phyloP scores from a whole-genome alignment of 179 eudicot species.

The Silene vulgaris region DNA sequence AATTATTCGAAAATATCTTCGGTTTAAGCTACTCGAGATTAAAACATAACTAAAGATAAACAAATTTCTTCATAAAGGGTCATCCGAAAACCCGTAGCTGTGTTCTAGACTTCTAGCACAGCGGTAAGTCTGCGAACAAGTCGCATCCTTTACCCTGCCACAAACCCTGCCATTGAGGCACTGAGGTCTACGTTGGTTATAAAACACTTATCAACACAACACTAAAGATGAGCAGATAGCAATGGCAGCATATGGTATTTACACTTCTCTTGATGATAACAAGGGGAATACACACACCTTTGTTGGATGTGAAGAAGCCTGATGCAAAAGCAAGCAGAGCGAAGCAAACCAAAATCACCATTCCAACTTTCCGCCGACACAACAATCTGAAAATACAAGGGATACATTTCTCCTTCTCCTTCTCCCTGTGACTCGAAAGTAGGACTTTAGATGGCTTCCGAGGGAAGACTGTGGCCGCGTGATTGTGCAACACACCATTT shows the following conservation, averaged over 20 bases:
- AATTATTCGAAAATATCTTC: neutral
- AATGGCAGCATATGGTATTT: neutral
- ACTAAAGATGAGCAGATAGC: neutral
- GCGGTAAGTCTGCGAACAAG: too few relatives aligned
- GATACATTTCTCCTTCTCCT: conserved; percentile 54
- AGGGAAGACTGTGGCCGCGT: conserved; percentile 32
- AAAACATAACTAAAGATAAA: conserved; percentile 7
- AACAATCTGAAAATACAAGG: conserved; percentile 44
- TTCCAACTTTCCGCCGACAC: conserved; percentile 53
- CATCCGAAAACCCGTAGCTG: too few relatives aligned
- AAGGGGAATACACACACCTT: conserved; percentile 45
- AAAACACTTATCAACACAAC: neutral
- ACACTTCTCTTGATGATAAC: neutral
- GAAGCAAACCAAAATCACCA: conserved; percentile 59
- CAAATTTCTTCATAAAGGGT: neutral
- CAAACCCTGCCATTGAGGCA: too few relatives aligned
- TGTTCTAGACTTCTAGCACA: too few relatives aligned
- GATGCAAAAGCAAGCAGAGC: conserved; percentile 51
- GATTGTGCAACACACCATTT: conserved; percentile 55
- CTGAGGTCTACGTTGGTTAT: too few relatives aligned
- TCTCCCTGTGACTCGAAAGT: conserved; percentile 57
- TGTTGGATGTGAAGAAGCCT: conserved; percentile 46
- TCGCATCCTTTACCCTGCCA: too few relatives aligned
- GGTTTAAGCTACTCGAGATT: neutral
- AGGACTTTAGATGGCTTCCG: conserved; percentile 56